phyloP scores from a whole-genome alignment of 345 rosid genomes.

The Noccaea caerulescens region DNA sequence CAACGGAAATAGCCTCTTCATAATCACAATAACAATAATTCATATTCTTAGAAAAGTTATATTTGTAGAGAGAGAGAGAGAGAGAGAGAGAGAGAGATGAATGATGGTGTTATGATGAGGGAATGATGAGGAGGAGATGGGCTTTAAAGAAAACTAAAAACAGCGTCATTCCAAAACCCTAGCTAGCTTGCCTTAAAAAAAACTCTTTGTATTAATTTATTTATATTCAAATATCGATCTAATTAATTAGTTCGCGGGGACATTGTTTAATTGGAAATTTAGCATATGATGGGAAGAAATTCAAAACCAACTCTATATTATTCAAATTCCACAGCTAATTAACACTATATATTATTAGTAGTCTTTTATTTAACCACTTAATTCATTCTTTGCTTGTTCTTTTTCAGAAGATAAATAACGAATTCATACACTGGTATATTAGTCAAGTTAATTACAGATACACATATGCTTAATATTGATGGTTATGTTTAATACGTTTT shows the following conservation, averaged over 20 bases:
- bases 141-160: conserved; percentile 26
- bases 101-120: conserved; percentile 40
- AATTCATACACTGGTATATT: neutral
- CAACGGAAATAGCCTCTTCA: conserved; percentile 49
- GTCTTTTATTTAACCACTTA: neutral
- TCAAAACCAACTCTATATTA: neutral
- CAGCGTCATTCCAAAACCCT: conserved; percentile 30
- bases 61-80: conserved; percentile 11
- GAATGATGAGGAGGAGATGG: conserved; percentile 34
- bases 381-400: neutral
- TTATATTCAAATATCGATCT: neutral
- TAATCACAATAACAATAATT: conserved; percentile 14
- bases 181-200: conserved; percentile 19
- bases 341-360: neutral
- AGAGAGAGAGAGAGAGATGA: conserved; percentile 24
- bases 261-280: neutral
- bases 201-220: neutral
- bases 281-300: neutral
- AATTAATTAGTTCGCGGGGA: neutral
- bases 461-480: neutral
- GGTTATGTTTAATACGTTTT: neutral
- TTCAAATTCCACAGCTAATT: neutral
- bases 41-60: neutral
- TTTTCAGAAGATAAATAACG: neutral
- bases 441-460: neutral